phyloP scores from a whole-genome alignment of 768 basidiomycete species.

The Royoungia palumana region DNA sequence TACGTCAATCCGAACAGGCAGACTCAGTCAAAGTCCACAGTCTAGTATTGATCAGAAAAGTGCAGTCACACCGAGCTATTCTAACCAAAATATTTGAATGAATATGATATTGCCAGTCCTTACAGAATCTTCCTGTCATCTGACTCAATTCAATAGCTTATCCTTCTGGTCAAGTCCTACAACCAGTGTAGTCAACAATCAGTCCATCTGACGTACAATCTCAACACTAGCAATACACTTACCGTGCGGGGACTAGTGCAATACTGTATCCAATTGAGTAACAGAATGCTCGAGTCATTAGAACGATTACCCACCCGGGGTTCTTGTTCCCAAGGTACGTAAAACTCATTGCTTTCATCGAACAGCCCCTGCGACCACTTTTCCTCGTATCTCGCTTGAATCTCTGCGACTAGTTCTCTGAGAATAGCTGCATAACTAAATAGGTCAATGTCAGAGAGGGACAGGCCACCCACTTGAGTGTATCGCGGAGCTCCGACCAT shows the following conservation, averaged over 20 bases:
- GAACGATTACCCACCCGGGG: slow-evolving; percentile 19
- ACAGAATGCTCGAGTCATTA: neutral
- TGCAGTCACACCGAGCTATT: too few species aligned
- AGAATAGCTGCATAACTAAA: neutral
- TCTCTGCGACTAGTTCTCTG: slow-evolving; percentile 16
- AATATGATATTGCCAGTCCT: too few species aligned
- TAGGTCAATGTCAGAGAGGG: neutral
- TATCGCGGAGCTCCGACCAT: slow-evolving; percentile 20
- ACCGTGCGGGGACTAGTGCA: slow-evolving; percentile 9
- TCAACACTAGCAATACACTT: neutral
- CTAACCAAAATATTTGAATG: too few species aligned
- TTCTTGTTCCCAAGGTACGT: slow-evolving; percentile 9
- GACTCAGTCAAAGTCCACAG: too few species aligned
- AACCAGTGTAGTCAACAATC: neutral
- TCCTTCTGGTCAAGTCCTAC: slow-evolving; percentile 11
- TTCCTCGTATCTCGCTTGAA: slow-evolving; percentile 13
- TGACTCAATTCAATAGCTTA: slow-evolving; percentile 17
- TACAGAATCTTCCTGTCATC: too few species aligned
- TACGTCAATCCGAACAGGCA: too few species aligned
- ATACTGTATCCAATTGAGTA: slow-evolving; percentile 5
- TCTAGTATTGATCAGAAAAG: too few species aligned
- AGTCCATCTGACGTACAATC: neutral
- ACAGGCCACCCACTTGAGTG: slow-evolving; percentile 11
- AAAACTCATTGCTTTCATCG: neutral
- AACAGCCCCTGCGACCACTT: neutral